Base-by-base conservation (phyloP, 129 eudicot genomes). In the Arctium lappa region DNA sequence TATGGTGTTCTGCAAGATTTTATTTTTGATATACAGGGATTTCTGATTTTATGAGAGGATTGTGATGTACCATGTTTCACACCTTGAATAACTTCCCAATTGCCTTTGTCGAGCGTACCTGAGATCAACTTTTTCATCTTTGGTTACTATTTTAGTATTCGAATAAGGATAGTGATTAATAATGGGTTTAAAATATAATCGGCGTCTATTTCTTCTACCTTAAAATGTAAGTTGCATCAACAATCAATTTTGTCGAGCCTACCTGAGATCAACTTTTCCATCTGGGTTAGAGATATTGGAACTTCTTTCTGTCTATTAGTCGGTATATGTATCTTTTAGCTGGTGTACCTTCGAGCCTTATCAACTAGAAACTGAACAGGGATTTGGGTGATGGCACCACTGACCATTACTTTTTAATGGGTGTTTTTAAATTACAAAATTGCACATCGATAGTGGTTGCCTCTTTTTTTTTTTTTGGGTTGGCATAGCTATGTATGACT, bases 11-110 rank as follows among this genome's bases (percentile, higher is more conserved):
- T 48, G n/a, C 30, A 8, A 39, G 8, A 65, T 63, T 29, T 62
- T 40, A 40, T 74, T 32, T 38, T 15, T 74, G 12, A 48, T 22
- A 72, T 8, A 29, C 42, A 37, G 18, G 37, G 39, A 38, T 72
- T 44, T 9, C 68, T 42, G 69, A 80, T 33, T 12, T 80, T 34
- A 79, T 82, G 44, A 69, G 44, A 69, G 63, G 36, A 6, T 53
- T 36, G 62, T 38, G 69, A 39, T 37, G 32, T 16, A 74, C 56
- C 32, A 79, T 34, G 27, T 78, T 37, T 30, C 38, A 77, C 83
- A 72, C 44, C 79, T 84, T 39, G 78, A 39, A 77, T 62, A 74
- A 38, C 78, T 77, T 72, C 48, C 73, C 11, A 22, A 42, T 62
- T 27, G 9, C 40, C 6, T 63, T 37, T 6, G 27, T 69, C 27